Percentiles rank a stretch among this genome's conserved stretches.
Evolutionary conservation across 2,329 filamentous ascomycete species (phyloP).

Genomic region (Fusarium sp.): DNA sequence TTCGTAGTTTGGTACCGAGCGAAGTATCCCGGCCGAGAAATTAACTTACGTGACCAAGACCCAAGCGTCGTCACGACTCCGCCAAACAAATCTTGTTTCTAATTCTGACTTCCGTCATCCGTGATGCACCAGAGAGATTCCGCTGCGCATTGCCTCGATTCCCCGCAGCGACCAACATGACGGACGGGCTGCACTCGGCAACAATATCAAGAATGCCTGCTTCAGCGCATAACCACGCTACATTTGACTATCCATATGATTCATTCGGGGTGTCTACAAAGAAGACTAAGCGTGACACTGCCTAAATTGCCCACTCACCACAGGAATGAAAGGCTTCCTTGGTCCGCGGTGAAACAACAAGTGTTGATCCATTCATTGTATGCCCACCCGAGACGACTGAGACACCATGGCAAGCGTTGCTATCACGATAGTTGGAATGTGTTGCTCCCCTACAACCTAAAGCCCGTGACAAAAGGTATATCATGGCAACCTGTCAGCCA

Average conservation of each 20-base stretch:
- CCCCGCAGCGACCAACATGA: slow-evolving; percentile 3
- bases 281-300: background rate
- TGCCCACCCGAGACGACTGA: slow-evolving; percentile 23
- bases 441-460: slow-evolving; percentile 46
- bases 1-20: background rate
- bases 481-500: slow-evolving; percentile 7
- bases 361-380: slow-evolving; percentile 26
- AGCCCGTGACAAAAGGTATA: slow-evolving; percentile 33
- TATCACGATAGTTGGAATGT: slow-evolving; percentile 46
- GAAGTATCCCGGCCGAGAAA: slow-evolving; percentile 1
- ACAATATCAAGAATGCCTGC: slow-evolving; percentile 9
- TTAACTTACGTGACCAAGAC: background rate
- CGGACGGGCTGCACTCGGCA: slow-evolving; percentile 7
- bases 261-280: background rate
- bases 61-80: slow-evolving; percentile 17
- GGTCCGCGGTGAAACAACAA: slow-evolving; percentile 24
- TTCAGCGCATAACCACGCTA: background rate
- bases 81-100: slow-evolving; percentile 10
- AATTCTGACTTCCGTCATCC: slow-evolving; percentile 15
- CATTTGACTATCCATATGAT: background rate
- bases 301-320: background rate
- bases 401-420: slow-evolving; percentile 39
- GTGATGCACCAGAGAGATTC: slow-evolving; percentile 1
- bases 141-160: slow-evolving; percentile 6
- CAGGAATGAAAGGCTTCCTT: slow-evolving; percentile 32